Percentiles rank a stretch among this genome's conserved stretches.
Evolutionary conservation across 1,284 basidiomycete species (phyloP).

Genomic region (Mycosarcoma mackinlayi): DNA sequence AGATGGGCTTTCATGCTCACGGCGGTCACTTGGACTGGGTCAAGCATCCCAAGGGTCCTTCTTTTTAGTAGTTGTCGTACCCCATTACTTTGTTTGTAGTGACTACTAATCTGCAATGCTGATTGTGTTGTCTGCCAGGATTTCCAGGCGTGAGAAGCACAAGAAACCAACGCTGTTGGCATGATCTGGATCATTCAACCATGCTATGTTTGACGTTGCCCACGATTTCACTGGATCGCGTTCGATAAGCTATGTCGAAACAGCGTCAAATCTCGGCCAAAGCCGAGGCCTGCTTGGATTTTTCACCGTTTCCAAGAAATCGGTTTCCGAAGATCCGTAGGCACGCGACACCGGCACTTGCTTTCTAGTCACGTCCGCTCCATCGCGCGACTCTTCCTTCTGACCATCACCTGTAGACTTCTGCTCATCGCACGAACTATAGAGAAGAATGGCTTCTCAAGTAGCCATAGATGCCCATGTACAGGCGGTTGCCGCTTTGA

Average conservation of each 20-base stretch:
- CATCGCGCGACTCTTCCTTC: background rate
- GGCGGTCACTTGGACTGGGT: constrained; percentile 50
- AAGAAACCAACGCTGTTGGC: no score
- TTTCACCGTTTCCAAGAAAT: background rate
- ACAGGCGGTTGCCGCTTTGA: constrained; percentile 24
- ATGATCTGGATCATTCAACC: no score
- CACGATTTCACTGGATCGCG: background rate
- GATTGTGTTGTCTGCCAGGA: no score
- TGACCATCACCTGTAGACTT: constrained; percentile 1
- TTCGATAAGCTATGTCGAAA: constrained; percentile 4
- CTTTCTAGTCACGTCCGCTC: background rate
- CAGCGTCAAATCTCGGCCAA: constrained; percentile 14
- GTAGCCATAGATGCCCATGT: constrained; percentile 11
- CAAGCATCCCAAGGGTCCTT: constrained; percentile 41
- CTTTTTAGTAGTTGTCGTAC: constrained; percentile 23
- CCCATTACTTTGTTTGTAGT: background rate
- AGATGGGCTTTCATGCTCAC: constrained; percentile 23
- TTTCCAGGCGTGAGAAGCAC: no score
- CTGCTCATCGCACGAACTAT: background rate
- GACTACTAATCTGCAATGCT: no score
- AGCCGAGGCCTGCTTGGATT: constrained; percentile 1
- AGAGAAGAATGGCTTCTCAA: constrained; percentile 1
- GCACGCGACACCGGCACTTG: constrained; percentile 12
- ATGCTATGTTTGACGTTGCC: no score
- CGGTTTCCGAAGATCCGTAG: constrained; percentile 13